phyloP scores from a whole-genome alignment of 192 early-diverging fungal species.

The Podochytrium sp. region DNA sequence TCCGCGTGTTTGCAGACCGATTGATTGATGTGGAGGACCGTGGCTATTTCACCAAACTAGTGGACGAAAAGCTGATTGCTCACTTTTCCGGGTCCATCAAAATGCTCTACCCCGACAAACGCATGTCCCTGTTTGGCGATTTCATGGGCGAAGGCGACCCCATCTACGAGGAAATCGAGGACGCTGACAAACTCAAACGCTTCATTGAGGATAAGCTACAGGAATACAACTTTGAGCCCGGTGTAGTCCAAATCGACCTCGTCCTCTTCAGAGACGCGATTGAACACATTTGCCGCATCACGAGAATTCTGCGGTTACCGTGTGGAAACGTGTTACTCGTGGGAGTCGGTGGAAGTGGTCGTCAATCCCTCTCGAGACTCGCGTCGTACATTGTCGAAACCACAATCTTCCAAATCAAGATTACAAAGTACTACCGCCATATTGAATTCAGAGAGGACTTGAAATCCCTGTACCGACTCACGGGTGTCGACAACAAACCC shows the following conservation, averaged over 20 bases:
- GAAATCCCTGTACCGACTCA: constrained; percentile 52
- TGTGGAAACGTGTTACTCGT: constrained; percentile 59
- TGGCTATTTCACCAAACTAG: constrained; percentile 52
- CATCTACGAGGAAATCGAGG: constrained; percentile 55
- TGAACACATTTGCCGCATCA: constrained; percentile 64
- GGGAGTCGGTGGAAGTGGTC: constrained; percentile 61
- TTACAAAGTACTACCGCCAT: constrained; percentile 62
- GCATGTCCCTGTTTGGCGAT: constrained; percentile 59
- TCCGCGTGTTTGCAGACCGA: constrained; percentile 59
- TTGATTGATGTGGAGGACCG: constrained; percentile 59
- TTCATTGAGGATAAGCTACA: constrained; percentile 59
- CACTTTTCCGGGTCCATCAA: constrained; percentile 50
- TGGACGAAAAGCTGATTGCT: constrained; percentile 57
- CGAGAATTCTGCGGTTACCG: constrained; percentile 55
- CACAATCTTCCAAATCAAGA: constrained; percentile 63
- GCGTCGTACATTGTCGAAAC: constrained; percentile 58
- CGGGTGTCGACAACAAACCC: constrained; percentile 58
- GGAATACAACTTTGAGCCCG: constrained; percentile 61
- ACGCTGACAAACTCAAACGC: constrained; percentile 48
- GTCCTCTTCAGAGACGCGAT: constrained; percentile 62
- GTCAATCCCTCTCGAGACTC: constrained; percentile 53
- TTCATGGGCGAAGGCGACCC: constrained; percentile 50
- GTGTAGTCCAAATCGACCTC: constrained; percentile 55
- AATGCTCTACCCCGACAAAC: constrained; percentile 54
- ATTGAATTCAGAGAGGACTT: constrained; percentile 62